Evolutionary conservation across 148 eudicot genomes (phyloP), one percentile per base, ranked within the genome.

Genomic region (Euryodendron excelsum): DNA sequence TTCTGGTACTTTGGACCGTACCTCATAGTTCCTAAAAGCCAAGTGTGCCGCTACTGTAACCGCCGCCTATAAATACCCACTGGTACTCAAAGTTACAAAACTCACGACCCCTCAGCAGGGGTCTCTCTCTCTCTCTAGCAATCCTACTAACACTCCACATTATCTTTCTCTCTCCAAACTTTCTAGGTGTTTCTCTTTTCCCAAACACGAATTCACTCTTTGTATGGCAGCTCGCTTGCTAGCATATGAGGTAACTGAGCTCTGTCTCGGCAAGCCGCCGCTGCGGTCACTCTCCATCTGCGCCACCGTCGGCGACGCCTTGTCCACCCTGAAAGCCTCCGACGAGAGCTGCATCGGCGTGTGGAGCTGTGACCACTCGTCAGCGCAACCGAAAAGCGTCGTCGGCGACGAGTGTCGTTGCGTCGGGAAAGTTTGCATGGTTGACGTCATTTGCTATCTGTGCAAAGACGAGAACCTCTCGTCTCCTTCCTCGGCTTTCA

Each of bases 251-350:
- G 87, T 93, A 60, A 88, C 93, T 31, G 99, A 95, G 78, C 90
- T 95, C 50, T 95, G 99, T 77, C 78, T 95, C 66, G 99, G 99
- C 41, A 95, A 95, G 86, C 99, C 99, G 55, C 82, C 97, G 33
- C 82, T 95, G 59, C 88, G 82, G 55, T 81, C 89, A 27, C 83
- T 89, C 70, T 80, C 94, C 39, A 56, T 75, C 70, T 56, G 91
- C 60, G 79, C 92, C 69, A 84, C 99, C 23, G 79, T 95, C 45
- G 75, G 66, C 66, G 89, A 88, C 70, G 94, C 96, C 72, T 82
- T 95, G 9, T 69, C 84, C 15, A 92, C 89, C 37, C 86, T 95
- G 44, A 91, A 89, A 20, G 37, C 88, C 74, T 84, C 91, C 72
- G 81, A 74, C 13, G 92, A 91, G 21, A 79, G 55, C 72, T 89